Evolutionary conservation across 495 filamentous ascomycete species (phyloP).

Genomic region (Neurospora terricola): DNA sequence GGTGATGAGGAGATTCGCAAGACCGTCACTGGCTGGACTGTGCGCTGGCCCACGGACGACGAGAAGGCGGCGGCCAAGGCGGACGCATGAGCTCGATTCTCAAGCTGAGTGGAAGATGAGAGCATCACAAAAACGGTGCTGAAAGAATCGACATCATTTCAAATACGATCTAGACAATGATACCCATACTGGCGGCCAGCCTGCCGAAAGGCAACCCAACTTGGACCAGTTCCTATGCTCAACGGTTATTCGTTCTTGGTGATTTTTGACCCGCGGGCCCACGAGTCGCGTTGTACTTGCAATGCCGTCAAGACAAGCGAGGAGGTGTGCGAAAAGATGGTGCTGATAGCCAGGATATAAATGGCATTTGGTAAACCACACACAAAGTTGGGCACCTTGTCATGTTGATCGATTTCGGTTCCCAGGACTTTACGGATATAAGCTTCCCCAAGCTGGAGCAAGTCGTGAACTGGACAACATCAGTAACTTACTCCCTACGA

Average conservation of each 20-base stretch:
- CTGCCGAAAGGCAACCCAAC: background rate
- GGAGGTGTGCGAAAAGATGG: constrained; percentile 8
- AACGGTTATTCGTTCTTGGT: background rate
- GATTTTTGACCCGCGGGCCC: background rate
- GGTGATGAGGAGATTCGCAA: constrained; percentile 67
- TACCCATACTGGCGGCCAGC: background rate
- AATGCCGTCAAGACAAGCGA: constrained; percentile 6
- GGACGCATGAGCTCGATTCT: background rate
- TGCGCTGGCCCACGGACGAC: constrained; percentile 39
- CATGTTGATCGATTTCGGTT: background rate
- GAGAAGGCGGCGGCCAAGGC: constrained; percentile 2
- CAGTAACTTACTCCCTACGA: background rate
- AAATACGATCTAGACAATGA: background rate
- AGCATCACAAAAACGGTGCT: background rate
- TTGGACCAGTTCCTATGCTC: background rate
- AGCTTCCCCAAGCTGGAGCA: background rate
- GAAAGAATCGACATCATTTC: background rate
- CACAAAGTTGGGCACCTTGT: background rate
- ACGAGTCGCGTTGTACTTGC: constrained; percentile 1
- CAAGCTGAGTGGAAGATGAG: background rate
- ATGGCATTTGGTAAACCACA: constrained; percentile 8
- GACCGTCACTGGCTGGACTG: constrained; percentile 72
- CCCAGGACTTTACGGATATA: background rate
- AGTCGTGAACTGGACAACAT: background rate
- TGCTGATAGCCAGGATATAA: constrained; percentile 2